Base-by-base conservation (phyloP, 2,329 filamentous ascomycete species). In the Paecilomyces sp. region DNA sequence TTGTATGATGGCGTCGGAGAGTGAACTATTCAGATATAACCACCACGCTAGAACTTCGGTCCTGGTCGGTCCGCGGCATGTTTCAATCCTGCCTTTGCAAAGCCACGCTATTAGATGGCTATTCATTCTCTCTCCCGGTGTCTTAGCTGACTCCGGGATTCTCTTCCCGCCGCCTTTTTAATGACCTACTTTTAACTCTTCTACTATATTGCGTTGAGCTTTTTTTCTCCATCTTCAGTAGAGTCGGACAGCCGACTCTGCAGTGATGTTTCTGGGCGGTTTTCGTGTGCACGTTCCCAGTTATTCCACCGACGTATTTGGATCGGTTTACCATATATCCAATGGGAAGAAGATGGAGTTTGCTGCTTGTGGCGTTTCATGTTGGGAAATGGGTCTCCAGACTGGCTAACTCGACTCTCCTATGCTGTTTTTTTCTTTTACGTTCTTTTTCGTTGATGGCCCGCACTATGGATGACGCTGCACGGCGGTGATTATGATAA, bases 301-400 rank as follows among this genome's bases (percentile, higher is more conserved):
- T 53, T 53, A 15, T 25, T 53, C 24, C 22, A 53, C 51, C 15
- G 28, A 53, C 51, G 51, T 53, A 15, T 56, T 60, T 53, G 54
- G 57, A 58, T 57, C 24, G 47, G 53, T 58, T 57, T 59, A 58
- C 62, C 59, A 64, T 66, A 69, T 68, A 70, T 68, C 65, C 64
- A 54, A 63, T 58, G 58, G 59, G 59, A 66, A 59, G 47, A 62
- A 60, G 69, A 69, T 58, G 67, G 63, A 64, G 60, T 63, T 53
- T 53, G 22, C 25, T 22, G 18, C 8, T 53, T 25, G 6, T 30
- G 51, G 51, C 51, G 51, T 53, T 53, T 53, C 22, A 13, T 5
- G 50, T 53, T 53, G 24, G 51, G 51, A 8, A 53, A 25, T 25
- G 51, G 51, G 28, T 53, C 51, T 53, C 22, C 51, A 53, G 51